Percentiles rank a stretch among this genome's conserved stretches.
Evolutionary conservation across 2,329 filamentous ascomycete genomes (phyloP).

Genomic region (Penicillium sp.): DNA sequence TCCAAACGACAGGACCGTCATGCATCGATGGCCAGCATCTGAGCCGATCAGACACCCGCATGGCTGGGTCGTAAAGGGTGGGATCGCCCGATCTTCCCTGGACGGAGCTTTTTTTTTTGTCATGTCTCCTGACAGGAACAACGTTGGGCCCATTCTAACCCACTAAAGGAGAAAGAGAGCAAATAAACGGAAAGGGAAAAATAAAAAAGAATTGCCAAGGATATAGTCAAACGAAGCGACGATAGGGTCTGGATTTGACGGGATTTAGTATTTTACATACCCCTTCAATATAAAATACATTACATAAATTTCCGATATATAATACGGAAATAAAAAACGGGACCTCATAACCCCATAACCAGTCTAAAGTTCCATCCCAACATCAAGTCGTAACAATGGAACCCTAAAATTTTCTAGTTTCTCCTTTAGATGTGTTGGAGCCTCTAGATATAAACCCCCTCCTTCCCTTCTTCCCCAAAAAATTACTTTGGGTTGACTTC

Average conservation of each 20-base stretch:
- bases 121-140: background rate
- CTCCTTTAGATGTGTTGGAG: slow-evolving; percentile 18
- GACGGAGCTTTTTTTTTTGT: background rate
- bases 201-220: slow-evolving; percentile 1
- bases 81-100: slow-evolving; percentile 20
- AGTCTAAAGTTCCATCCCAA: slow-evolving; percentile 16
- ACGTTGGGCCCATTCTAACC: background rate
- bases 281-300: background rate
- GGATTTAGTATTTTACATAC: background rate
- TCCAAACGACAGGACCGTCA: slow-evolving; percentile 2
- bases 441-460: slow-evolving; percentile 27
- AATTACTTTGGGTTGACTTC: slow-evolving; percentile 5
- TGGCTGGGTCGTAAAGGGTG: slow-evolving; percentile 11
- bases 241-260: background rate
- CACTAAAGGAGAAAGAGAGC: background rate
- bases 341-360: slow-evolving; percentile 12
- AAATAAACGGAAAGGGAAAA: background rate
- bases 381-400: slow-evolving; percentile 18
- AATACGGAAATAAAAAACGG: slow-evolving; percentile 5
- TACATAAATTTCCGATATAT: background rate
- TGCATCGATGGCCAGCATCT: slow-evolving; percentile 23
- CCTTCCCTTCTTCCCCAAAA: slow-evolving; percentile 4
- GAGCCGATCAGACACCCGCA: slow-evolving; percentile 24
- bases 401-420: slow-evolving; percentile 24
- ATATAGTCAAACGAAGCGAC: background rate